These are phyloP conservation scores for Verticillium nubilum DNA, from an alignment of 2,329 filamentous ascomycete species.

Conservation along the genomic window DNA sequence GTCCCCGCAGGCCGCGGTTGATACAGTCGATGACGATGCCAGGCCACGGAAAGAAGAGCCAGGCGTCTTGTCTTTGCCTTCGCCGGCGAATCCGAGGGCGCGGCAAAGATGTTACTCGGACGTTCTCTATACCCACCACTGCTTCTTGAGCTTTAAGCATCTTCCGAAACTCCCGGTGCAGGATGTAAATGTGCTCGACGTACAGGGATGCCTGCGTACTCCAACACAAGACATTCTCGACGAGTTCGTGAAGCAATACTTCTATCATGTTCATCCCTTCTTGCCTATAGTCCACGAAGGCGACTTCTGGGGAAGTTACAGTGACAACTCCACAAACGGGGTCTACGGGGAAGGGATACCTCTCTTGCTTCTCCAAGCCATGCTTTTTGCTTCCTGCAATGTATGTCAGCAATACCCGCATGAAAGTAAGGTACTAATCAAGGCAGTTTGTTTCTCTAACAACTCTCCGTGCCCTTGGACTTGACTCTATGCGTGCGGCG, in stretches of 20 bases:
- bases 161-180: conserved; percentile 31
- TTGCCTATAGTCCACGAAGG: conserved; percentile 39
- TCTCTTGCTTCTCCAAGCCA: conserved; percentile 38
- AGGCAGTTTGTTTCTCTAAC: conserved; percentile 29
- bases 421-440: conserved; percentile 7
- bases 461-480: conserved; percentile 35
- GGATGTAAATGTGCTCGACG: conserved; percentile 40
- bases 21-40: neutral
- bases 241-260: conserved; percentile 43
- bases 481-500: conserved; percentile 33
- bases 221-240: conserved; percentile 34
- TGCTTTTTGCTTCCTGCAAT: conserved; percentile 39
- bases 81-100: no score
- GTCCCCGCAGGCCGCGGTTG: neutral
- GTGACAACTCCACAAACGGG: conserved; percentile 13
- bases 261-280: conserved; percentile 39
- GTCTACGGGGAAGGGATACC: conserved; percentile 24
- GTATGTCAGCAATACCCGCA: conserved; percentile 15
- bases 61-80: conserved; percentile 8
- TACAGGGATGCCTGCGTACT: conserved; percentile 39
- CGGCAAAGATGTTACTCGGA: conserved; percentile 12
- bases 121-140: conserved; percentile 36
- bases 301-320: conserved; percentile 37
- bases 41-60: conserved; percentile 13
- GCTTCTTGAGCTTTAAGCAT: conserved; percentile 31